Evolutionary conservation across 108 stramenopile species (phyloP).

Genomic region (Bacterosira constricta): DNA sequence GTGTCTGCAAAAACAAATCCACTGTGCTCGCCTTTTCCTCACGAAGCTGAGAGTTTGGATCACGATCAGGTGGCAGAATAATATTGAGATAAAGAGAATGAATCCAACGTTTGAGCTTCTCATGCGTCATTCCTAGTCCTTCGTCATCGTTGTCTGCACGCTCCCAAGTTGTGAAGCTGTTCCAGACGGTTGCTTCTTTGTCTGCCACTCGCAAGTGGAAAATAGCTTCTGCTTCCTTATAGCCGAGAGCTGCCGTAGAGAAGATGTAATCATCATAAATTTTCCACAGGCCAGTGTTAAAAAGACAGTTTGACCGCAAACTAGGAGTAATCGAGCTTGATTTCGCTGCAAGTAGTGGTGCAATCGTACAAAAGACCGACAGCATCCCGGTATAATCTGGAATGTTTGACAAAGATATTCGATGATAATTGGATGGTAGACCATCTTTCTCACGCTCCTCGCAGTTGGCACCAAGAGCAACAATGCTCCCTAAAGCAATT

Average conservation of each 20-base stretch:
- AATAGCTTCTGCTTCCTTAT: too few species aligned
- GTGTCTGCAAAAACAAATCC: constrained; percentile 7
- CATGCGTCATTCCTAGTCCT: constrained; percentile 5
- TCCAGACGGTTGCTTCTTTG: too few species aligned
- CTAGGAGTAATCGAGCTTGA: constrained; percentile 16
- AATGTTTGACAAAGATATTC: constrained; percentile 16
- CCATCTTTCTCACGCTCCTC: too few species aligned
- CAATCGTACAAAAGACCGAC: neutral
- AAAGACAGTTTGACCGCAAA: constrained; percentile 6
- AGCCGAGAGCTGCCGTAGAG: constrained; percentile 1
- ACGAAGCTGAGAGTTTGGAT: constrained; percentile 4
- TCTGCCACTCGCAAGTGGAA: too few species aligned
- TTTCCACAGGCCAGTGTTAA: constrained; percentile 34
- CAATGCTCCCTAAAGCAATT: constrained; percentile 17
- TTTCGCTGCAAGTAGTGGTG: constrained; percentile 24
- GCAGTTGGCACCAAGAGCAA: neutral
- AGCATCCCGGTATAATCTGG: constrained; percentile 25
- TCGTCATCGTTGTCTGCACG: neutral
- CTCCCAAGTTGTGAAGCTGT: too few species aligned
- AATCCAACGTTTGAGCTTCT: constrained; percentile 7
- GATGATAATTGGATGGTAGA: constrained; percentile 20
- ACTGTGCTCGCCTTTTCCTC: constrained; percentile 18
- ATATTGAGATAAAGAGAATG: constrained; percentile 5
- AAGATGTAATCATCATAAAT: constrained; percentile 32
- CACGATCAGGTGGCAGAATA: constrained; percentile 22